These are phyloP conservation scores for Fusarium sp. DNA, from an alignment of 2,329 filamentous ascomycete species.

Conservation along the genomic window DNA sequence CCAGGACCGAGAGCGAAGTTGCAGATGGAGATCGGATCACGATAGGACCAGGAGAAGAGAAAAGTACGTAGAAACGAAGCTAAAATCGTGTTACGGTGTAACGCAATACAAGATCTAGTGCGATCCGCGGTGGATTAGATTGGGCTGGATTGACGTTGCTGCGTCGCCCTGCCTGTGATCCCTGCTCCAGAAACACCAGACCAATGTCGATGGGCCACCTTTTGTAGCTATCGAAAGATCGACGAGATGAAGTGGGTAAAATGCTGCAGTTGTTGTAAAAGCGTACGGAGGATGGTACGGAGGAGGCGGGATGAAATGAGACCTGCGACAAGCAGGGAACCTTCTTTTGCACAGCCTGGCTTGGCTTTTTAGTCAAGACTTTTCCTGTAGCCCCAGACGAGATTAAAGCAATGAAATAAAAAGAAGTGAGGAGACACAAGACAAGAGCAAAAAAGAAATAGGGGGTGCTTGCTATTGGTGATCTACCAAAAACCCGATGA, in stretches of 20 bases:
- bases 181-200: slow-evolving; percentile 33
- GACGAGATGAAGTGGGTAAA: slow-evolving; percentile 29
- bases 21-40: slow-evolving; percentile 1
- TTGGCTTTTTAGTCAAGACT: slow-evolving; percentile 30
- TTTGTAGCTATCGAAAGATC: slow-evolving; percentile 33
- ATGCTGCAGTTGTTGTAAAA: background rate
- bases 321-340: slow-evolving; percentile 10
- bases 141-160: background rate
- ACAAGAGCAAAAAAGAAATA: background rate
- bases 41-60: slow-evolving; percentile 12
- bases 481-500: background rate
- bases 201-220: slow-evolving; percentile 31
- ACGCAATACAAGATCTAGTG: slow-evolving; percentile 32
- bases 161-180: slow-evolving; percentile 27
- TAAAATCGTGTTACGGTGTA: slow-evolving; percentile 12
- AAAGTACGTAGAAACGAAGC: background rate
- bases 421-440: slow-evolving; percentile 1
- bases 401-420: slow-evolving; percentile 20
- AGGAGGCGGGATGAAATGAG: slow-evolving; percentile 26
- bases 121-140: slow-evolving; percentile 28
- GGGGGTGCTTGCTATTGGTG: background rate
- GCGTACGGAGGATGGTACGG: slow-evolving; percentile 14
- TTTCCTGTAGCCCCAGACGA: slow-evolving; percentile 11
- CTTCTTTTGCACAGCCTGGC: slow-evolving; percentile 36
- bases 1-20: slow-evolving; percentile 1